Percentiles rank a stretch among this genome's conserved stretches.
Evolutionary conservation across 441 rosid genomes (phyloP).

Genomic region (Kokia cookei): DNA sequence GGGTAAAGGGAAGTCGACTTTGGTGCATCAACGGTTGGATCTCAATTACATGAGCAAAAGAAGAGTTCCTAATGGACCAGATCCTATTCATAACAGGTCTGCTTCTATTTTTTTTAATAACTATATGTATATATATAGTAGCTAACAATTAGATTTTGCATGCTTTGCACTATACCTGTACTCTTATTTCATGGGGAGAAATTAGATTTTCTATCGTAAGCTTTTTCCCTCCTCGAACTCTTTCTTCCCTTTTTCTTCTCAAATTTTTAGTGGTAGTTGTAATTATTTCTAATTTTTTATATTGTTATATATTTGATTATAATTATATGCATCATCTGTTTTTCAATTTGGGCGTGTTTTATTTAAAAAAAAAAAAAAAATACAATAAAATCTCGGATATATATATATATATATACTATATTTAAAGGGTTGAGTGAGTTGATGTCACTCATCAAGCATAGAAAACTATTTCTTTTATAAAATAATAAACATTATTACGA

Average conservation of each 20-base stretch:
- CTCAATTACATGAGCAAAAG: conserved; percentile 61
- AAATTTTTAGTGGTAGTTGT: background rate
- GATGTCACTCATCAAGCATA: too few species aligned
- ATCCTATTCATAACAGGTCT: conserved; percentile 94
- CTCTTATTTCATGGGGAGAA: background rate
- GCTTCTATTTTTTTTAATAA: background rate
- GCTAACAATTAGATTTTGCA: background rate
- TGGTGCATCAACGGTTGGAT: conserved; percentile 33
- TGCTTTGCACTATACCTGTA: background rate
- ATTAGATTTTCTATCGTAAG: background rate
- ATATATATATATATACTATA: too few species aligned
- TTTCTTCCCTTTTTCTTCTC: background rate
- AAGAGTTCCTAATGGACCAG: conserved; percentile 85
- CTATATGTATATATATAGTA: too few species aligned
- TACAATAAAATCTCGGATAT: too few species aligned
- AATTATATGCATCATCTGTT: too few species aligned
- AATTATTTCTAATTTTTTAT: background rate
- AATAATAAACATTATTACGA: too few species aligned
- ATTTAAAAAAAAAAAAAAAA: too few species aligned
- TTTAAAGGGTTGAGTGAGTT: too few species aligned
- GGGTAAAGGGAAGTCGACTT: conserved; percentile 19
- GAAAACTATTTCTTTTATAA: too few species aligned
- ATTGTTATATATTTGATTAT: too few species aligned
- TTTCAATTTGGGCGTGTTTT: background rate
- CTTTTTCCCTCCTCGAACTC: background rate